Evolutionary conservation across 2,329 filamentous ascomycete species (phyloP).

Genomic region (Fusarium sp.): DNA sequence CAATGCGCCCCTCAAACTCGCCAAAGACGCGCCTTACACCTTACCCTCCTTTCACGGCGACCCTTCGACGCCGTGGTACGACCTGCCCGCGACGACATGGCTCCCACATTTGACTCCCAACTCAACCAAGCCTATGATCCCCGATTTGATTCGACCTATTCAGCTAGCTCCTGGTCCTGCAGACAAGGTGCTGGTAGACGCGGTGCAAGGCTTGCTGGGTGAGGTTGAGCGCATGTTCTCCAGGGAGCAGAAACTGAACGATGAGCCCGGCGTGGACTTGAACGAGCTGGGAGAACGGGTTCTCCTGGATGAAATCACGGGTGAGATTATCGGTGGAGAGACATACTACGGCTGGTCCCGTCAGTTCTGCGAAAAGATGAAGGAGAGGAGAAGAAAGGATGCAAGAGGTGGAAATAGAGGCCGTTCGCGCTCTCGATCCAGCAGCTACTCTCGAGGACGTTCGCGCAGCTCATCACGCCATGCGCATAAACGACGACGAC

Average conservation of each 20-base stretch:
- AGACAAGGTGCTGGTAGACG: slow-evolving; percentile 70
- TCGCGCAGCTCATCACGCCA: slow-evolving; percentile 48
- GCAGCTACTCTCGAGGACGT: slow-evolving; percentile 41
- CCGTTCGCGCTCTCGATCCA: slow-evolving; percentile 48
- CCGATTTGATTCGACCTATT: slow-evolving; percentile 76
- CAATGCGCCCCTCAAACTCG: slow-evolving; percentile 48
- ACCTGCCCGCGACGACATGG: slow-evolving; percentile 84
- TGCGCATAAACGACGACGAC: slow-evolving; percentile 45
- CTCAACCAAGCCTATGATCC: slow-evolving; percentile 78
- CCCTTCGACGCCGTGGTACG: slow-evolving; percentile 77
- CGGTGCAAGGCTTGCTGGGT: slow-evolving; percentile 76
- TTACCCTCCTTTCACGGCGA: slow-evolving; percentile 85
- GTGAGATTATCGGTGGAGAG: slow-evolving; percentile 71
- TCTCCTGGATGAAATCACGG: slow-evolving; percentile 72
- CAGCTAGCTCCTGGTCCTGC: slow-evolving; percentile 76
- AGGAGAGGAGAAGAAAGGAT: slow-evolving; percentile 58
- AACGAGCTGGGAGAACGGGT: slow-evolving; percentile 79
- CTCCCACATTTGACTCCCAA: slow-evolving; percentile 82
- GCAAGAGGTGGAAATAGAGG: slow-evolving; percentile 40
- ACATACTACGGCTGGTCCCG: slow-evolving; percentile 92
- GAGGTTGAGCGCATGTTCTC: slow-evolving; percentile 77
- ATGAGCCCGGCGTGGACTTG: slow-evolving; percentile 68
- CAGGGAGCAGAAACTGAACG: slow-evolving; percentile 58
- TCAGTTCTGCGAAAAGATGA: slow-evolving; percentile 85
- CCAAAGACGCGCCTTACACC: slow-evolving; percentile 72